Percentiles rank a stretch among this genome's conserved stretches.
Evolutionary conservation across 805 yeast species (phyloP).

Genomic region (Starmerella geochares): DNA sequence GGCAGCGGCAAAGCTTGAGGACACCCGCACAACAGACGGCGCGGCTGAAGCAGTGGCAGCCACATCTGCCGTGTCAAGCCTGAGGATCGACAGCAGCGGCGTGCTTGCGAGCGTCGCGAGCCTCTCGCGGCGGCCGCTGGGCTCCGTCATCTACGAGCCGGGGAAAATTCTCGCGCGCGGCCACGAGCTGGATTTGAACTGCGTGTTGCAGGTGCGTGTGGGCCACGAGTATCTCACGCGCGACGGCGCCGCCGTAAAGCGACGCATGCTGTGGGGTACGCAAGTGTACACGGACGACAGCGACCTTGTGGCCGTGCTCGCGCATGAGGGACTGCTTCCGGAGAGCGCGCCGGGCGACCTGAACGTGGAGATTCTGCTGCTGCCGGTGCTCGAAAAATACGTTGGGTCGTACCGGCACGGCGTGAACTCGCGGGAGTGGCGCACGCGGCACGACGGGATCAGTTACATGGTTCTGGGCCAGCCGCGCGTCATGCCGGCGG

Average conservation of each 20-base stretch:
- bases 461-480: conserved; percentile 46
- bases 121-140: conserved; percentile 42
- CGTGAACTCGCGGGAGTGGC: conserved; percentile 69
- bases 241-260: conserved; percentile 30
- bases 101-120: conserved; percentile 35
- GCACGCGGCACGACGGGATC: conserved; percentile 62
- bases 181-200: conserved; percentile 30
- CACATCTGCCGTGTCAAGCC: no score
- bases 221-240: conserved; percentile 37
- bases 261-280: conserved; percentile 75
- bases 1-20: not conserved
- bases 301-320: conserved; percentile 62
- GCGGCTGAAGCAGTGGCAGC: no score
- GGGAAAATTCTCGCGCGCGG: conserved; percentile 24
- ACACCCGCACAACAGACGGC: no score
- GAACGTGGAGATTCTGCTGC: conserved; percentile 46
- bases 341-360: conserved; percentile 38
- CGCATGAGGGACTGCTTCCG: conserved; percentile 60
- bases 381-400: conserved; percentile 62
- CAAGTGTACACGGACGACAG: conserved; percentile 92
- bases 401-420: conserved; percentile 58
- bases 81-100: conserved; percentile 30
- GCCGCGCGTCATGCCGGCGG: conserved; percentile 17
- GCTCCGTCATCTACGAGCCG: conserved; percentile 43
- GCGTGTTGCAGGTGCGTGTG: conserved; percentile 46